Percentiles rank a stretch among this genome's conserved stretches.
These are phyloP conservation scores for Arachis monticola DNA, from an alignment of 331 rosid species.

Conservation along the genomic window DNA sequence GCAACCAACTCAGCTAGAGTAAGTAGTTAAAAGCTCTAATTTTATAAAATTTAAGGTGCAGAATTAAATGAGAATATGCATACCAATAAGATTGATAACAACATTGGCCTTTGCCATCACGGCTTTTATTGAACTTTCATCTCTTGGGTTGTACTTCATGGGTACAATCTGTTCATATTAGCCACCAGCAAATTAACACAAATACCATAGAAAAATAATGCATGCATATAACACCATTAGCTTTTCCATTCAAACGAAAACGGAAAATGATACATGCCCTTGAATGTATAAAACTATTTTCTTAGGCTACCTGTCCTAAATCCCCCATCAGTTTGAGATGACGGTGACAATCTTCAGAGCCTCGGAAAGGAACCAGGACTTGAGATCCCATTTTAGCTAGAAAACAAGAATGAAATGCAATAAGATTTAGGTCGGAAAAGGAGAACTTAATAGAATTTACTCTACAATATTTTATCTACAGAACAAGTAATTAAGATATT, in stretches of 20 bases:
- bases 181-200: slow-evolving; percentile 42
- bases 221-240: slow-evolving; percentile 23
- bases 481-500: background rate
- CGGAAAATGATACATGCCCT: slow-evolving; percentile 10
- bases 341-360: slow-evolving; percentile 91
- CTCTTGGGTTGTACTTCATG: slow-evolving; percentile 94
- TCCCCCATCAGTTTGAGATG: slow-evolving; percentile 99
- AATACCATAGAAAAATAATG: slow-evolving; percentile 32
- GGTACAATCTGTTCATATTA: slow-evolving; percentile 79
- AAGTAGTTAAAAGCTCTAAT: slow-evolving; percentile 1
- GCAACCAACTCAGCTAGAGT: slow-evolving; percentile 39
- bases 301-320: slow-evolving; percentile 85
- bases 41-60: too few species aligned
- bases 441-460: background rate
- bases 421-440: slow-evolving; percentile 5
- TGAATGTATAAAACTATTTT: slow-evolving; percentile 26
- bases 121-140: slow-evolving; percentile 93
- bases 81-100: slow-evolving; percentile 96
- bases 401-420: slow-evolving; percentile 33
- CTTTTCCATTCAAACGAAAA: slow-evolving; percentile 28
- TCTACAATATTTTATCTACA: background rate
- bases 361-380: slow-evolving; percentile 92
- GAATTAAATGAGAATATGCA: slow-evolving; percentile 1
- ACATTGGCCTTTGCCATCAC: slow-evolving; percentile 97
- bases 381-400: slow-evolving; percentile 98